Conservation (phyloP, 192 early-diverging fungal species). For the Tieghemiomyces parasiticus region DNA sequence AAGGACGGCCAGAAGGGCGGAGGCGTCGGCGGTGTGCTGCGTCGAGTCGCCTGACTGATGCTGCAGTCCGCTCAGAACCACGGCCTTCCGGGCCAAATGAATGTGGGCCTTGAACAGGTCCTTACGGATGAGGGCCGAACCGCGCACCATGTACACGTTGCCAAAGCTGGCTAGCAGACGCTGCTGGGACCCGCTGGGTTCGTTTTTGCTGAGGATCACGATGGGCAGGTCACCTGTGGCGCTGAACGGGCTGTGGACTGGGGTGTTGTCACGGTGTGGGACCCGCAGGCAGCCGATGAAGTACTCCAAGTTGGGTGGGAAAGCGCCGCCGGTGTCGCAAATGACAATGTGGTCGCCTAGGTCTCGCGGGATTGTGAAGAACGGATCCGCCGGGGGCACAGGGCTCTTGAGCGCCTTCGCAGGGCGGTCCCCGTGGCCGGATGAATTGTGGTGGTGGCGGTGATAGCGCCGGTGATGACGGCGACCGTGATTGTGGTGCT, state of each 20-base stretch:
- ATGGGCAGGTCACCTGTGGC: constrained; percentile 23
- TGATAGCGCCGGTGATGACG: background rate
- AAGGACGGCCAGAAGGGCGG: constrained; percentile 42
- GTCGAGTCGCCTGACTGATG: constrained; percentile 21
- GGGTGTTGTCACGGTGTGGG: constrained; percentile 25
- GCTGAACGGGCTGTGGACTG: constrained; percentile 13
- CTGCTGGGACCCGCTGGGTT: constrained; percentile 23
- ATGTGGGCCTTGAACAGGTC: constrained; percentile 44
- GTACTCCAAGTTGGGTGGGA: constrained; percentile 49
- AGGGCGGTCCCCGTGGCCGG: background rate
- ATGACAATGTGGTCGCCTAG: constrained; percentile 42
- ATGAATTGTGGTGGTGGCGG: background rate
- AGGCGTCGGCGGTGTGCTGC: constrained; percentile 40
- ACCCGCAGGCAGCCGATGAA: constrained; percentile 48
- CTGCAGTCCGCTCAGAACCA: constrained; percentile 40
- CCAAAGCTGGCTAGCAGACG: constrained; percentile 30
- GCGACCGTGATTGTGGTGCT: background rate
- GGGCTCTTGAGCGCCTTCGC: constrained; percentile 12
- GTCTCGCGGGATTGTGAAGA: constrained; percentile 14
- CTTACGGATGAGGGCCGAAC: constrained; percentile 36
- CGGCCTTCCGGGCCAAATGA: constrained; percentile 30
- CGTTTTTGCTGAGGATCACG: constrained; percentile 37
- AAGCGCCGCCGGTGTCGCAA: constrained; percentile 37
- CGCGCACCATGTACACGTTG: constrained; percentile 35
- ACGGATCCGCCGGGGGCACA: constrained; percentile 6